Conservation (phyloP, 352 stramenopile species). For the Phytopythium kandeliae region DNA sequence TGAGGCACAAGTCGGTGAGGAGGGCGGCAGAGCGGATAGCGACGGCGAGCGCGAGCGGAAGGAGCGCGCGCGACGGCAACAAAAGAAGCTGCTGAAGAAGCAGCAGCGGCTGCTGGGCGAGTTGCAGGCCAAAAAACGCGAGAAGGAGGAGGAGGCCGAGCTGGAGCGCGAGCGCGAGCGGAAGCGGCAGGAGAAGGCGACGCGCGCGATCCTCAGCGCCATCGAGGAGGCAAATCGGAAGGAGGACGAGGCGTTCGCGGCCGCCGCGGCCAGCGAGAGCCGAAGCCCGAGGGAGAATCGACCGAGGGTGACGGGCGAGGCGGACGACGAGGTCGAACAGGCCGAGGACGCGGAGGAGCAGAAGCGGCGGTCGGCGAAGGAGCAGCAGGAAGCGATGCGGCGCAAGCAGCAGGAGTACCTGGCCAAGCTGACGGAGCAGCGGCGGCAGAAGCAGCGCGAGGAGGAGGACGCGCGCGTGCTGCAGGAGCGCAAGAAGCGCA, state of each 20-base stretch:
- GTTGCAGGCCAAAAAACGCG: slow-evolving; percentile 45
- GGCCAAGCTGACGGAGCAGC: slow-evolving; percentile 46
- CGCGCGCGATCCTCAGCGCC: slow-evolving; percentile 41
- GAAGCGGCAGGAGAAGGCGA: slow-evolving; percentile 50
- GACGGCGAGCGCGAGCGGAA: slow-evolving; percentile 21
- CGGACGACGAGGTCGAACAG: slow-evolving; percentile 11
- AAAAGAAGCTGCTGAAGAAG: slow-evolving; percentile 54
- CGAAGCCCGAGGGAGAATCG: neutral
- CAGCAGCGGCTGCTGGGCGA: slow-evolving; percentile 47
- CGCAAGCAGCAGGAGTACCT: slow-evolving; percentile 74
- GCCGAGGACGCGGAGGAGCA: slow-evolving; percentile 26
- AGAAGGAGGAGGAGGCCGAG: slow-evolving; percentile 44
- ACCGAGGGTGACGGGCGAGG: neutral
- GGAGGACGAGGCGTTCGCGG: slow-evolving; percentile 9
- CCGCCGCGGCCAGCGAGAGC: neutral
- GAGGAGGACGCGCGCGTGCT: slow-evolving; percentile 52
- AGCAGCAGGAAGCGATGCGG: slow-evolving; percentile 42
- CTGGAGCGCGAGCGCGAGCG: slow-evolving; percentile 38
- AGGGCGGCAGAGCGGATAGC: slow-evolving; percentile 10
- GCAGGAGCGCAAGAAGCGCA: slow-evolving; percentile 48
- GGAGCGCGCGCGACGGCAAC: slow-evolving; percentile 23
- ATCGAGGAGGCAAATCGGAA: slow-evolving; percentile 43
- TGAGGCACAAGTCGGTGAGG: slow-evolving; percentile 4
- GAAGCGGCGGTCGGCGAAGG: slow-evolving; percentile 28
- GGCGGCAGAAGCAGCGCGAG: slow-evolving; percentile 61